Percentiles rank a stretch among this genome's conserved stretches.
Evolutionary conservation across 768 basidiomycete species (phyloP).

Genomic region (Macrolepiota albuminosa): DNA sequence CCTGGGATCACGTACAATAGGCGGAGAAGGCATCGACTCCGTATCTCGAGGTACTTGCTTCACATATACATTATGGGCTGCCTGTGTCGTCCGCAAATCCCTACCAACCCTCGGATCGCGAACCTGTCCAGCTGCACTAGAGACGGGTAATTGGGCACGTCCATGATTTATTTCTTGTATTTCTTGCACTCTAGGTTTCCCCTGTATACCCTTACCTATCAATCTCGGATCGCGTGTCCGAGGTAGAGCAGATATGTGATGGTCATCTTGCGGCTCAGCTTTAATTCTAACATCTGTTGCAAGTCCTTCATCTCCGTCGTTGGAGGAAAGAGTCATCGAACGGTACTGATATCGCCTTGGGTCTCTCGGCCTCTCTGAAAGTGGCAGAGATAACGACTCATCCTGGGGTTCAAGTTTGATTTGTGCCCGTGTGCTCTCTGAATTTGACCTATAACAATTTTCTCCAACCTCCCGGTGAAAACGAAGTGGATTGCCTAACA

Average conservation of each 20-base stretch:
- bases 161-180: not conserved
- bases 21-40: not conserved
- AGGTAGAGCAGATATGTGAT: not conserved
- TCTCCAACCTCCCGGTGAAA: not conserved
- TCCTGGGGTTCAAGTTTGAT: not conserved
- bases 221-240: not conserved
- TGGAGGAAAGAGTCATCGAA: not conserved
- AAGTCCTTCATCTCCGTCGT: not conserved
- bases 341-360: not conserved
- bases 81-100: not conserved
- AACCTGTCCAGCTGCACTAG: not conserved
- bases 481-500: not conserved
- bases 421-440: not conserved
- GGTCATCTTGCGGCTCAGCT: not conserved
- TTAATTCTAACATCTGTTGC: not conserved
- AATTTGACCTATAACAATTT: not conserved
- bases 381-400: not conserved
- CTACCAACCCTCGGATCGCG: not conserved
- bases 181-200: not conserved
- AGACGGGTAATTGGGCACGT: not conserved
- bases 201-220: not conserved
- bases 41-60: constrained; percentile 11
- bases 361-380: not conserved
- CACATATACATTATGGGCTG: not conserved
- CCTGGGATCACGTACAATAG: constrained; percentile 1